These are phyloP conservation scores for Mortierella sp. DNA, from an alignment of 371 early-diverging fungal species.

Conservation along the genomic window DNA sequence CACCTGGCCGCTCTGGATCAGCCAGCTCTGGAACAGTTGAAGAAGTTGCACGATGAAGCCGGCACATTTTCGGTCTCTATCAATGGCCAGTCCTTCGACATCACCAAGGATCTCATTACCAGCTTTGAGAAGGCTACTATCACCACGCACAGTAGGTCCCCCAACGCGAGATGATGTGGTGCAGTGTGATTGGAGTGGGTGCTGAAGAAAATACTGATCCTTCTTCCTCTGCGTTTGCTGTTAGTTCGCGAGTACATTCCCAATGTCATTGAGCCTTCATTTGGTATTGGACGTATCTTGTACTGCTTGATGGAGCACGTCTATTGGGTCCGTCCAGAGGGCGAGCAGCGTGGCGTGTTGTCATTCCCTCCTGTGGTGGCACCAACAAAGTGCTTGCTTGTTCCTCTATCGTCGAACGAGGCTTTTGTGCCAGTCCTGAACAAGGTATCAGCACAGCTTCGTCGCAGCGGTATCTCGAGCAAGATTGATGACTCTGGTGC, in stretches of 20 bases:
- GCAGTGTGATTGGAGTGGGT: too few relatives aligned
- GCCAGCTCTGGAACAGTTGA: constrained; percentile 67
- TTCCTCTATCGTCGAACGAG: constrained; percentile 86
- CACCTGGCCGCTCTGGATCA: constrained; percentile 74
- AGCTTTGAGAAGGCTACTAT: constrained; percentile 78
- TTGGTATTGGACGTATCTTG: constrained; percentile 99
- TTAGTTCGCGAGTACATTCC: constrained; percentile 97
- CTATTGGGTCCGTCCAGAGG: constrained; percentile 92
- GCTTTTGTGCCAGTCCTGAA: constrained; percentile 73
- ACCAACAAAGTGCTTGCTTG: constrained; percentile 94
- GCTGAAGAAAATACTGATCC: too few relatives aligned
- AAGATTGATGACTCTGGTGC: constrained; percentile 91
- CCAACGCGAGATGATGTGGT: too few relatives aligned
- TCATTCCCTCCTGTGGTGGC: constrained; percentile 94
- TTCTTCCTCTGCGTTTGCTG: too few relatives aligned
- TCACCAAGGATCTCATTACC: constrained; percentile 79
- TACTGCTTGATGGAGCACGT: constrained; percentile 98
- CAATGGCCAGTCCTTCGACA: constrained; percentile 77
- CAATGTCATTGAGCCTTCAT: constrained; percentile 99
- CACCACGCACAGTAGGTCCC: constrained; percentile 77
- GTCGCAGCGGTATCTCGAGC: constrained; percentile 73
- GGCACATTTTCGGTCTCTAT: constrained; percentile 64
- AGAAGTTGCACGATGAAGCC: constrained; percentile 63
- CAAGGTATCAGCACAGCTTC: constrained; percentile 63
- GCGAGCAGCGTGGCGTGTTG: constrained; percentile 86